Conservation (phyloP, 2,329 filamentous ascomycete species). For the Albophoma yamanashiensis region DNA sequence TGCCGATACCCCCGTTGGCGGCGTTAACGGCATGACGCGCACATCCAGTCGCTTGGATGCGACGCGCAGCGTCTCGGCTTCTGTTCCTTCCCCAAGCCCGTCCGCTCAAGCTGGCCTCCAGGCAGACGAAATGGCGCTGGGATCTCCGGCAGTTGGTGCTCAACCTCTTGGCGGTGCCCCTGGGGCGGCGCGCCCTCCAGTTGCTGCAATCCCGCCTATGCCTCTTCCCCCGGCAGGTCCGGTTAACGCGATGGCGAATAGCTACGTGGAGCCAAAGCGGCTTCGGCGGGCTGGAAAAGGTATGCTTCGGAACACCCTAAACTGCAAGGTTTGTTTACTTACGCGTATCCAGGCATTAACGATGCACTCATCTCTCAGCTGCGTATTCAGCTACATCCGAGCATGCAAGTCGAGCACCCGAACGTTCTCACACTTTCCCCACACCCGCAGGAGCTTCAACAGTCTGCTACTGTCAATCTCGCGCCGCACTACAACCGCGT, state of each 20-base stretch:
- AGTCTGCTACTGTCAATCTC: conserved; percentile 63
- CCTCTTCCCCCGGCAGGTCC: conserved; percentile 5
- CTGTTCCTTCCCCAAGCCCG: conserved; percentile 33
- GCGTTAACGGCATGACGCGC: conserved; percentile 14
- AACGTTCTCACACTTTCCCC: conserved; percentile 56
- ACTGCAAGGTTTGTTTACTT: conserved; percentile 5
- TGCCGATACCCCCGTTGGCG: conserved; percentile 11
- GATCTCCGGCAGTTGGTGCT: conserved; percentile 14
- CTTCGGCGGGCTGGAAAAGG: conserved; percentile 32
- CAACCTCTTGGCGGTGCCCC: conserved; percentile 8
- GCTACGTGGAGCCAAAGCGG: conserved; percentile 23
- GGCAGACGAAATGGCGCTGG: conserved; percentile 20
- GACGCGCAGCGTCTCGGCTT: conserved; percentile 27
- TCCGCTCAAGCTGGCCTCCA: conserved; percentile 23
- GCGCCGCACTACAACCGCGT: conserved; percentile 58
- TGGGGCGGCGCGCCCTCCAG: neutral
- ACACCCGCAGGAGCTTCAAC: conserved; percentile 53
- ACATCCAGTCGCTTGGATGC: conserved; percentile 20
- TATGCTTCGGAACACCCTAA: conserved; percentile 8
- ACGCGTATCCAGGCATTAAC: conserved; percentile 28
- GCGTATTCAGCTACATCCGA: conserved; percentile 57
- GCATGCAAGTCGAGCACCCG: conserved; percentile 48
- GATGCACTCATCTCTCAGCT: conserved; percentile 60
- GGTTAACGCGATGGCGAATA: conserved; percentile 16
- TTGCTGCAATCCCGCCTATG: neutral